A percentile compares a stretch with the other conserved stretches of the same genome.
Conservation (phyloP, 495 filamentous ascomycete genomes). For the Echria macrotheca region DNA sequence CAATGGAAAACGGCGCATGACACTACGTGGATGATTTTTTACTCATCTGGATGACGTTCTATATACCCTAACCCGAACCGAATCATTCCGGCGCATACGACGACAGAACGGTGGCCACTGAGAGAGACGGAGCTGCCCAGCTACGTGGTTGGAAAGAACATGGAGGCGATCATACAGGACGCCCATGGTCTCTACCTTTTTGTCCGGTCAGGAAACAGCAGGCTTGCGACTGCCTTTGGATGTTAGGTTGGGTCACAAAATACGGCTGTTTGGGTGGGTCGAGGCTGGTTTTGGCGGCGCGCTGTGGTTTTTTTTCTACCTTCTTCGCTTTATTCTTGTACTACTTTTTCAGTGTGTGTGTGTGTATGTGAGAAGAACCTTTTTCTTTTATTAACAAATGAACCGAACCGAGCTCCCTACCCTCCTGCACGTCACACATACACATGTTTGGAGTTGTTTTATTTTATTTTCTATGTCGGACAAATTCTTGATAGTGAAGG, state of each 20-base stretch:
- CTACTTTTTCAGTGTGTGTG: no score
- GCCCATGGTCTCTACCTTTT: neutral
- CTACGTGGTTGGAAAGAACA: conserved; percentile 6
- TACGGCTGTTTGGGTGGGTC: conserved; percentile 16
- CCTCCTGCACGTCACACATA: no score
- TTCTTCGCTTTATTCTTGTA: conserved; percentile 14
- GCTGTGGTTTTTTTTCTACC: conserved; percentile 28
- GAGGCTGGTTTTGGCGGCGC: conserved; percentile 22
- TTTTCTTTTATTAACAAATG: no score
- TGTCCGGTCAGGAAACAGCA: neutral
- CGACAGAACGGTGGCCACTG: neutral
- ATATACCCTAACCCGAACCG: conserved; percentile 27
- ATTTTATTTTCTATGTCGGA: no score
- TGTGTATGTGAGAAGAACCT: conserved; percentile 12
- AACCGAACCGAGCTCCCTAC: no score
- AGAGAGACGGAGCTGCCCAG: neutral
- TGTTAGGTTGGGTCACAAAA: conserved; percentile 31
- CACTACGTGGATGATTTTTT: conserved; percentile 27
- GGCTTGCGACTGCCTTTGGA: conserved; percentile 13
- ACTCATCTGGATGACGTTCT: conserved; percentile 25
- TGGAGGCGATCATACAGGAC: conserved; percentile 2
- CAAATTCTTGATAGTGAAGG: no score
- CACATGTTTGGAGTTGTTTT: no score
- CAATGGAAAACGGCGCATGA: conserved; percentile 21
- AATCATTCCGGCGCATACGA: conserved; percentile 17